phyloP scores from a whole-genome alignment of 768 basidiomycete genomes.

The Cyclocybe cylindracea region DNA sequence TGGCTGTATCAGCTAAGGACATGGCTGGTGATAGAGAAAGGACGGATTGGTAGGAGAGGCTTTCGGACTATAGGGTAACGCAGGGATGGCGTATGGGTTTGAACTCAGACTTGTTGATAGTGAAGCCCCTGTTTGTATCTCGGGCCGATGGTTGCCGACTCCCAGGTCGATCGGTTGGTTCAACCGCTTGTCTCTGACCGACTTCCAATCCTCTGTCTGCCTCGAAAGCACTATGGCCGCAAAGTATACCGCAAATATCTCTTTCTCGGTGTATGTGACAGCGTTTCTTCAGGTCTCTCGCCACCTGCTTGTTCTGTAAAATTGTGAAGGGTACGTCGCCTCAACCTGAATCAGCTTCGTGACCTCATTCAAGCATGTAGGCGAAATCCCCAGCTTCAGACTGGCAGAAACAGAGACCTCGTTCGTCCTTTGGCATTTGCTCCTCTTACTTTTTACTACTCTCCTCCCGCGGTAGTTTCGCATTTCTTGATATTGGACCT shows the following conservation, averaged over 20 bases:
- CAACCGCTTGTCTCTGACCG: too few relatives aligned
- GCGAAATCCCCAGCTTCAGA: slow-evolving; percentile 89
- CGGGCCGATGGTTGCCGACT: too few relatives aligned
- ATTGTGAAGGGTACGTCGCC: slow-evolving; percentile 75
- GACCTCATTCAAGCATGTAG: slow-evolving; percentile 34
- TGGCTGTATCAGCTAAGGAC: slow-evolving; percentile 23
- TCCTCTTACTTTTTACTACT: background rate
- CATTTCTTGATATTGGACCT: slow-evolving; percentile 94
- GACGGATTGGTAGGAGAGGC: too few relatives aligned
- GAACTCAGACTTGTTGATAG: too few relatives aligned
- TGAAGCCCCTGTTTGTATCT: background rate
- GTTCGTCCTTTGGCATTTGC: slow-evolving; percentile 40
- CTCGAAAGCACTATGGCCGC: slow-evolving; percentile 28
- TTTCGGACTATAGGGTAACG: too few relatives aligned
- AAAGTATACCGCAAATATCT: slow-evolving; percentile 28
- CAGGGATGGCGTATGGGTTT: too few relatives aligned
- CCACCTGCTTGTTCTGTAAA: slow-evolving; percentile 89
- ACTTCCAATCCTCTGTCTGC: too few relatives aligned
- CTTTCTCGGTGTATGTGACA: background rate
- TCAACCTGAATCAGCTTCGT: background rate
- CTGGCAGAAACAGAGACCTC: slow-evolving; percentile 74
- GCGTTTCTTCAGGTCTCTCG: slow-evolving; percentile 45
- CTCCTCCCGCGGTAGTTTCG: slow-evolving; percentile 47
- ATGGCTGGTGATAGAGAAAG: slow-evolving; percentile 2
- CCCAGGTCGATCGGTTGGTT: too few relatives aligned